Conservation (phyloP, 345 rosid genomes). For the Psidium friedrichsthalianum region DNA sequence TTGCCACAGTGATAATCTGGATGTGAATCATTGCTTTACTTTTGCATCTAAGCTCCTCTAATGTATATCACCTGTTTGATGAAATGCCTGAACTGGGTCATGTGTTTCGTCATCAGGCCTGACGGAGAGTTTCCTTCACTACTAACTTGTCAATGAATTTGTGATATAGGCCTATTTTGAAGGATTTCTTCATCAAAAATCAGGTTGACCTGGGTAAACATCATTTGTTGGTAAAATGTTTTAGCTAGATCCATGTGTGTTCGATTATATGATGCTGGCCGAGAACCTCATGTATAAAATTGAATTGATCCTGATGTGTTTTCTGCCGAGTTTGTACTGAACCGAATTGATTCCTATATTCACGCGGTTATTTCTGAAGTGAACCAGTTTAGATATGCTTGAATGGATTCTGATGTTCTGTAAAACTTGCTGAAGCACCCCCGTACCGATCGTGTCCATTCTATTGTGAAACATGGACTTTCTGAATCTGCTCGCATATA, state of each 20-base stretch:
- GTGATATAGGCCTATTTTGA: too few species aligned
- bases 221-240: too few species aligned
- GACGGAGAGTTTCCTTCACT: too few species aligned
- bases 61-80: neutral
- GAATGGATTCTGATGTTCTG: neutral
- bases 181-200: too few species aligned
- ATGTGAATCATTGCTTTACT: neutral
- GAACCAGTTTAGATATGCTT: neutral
- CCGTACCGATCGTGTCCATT: neutral
- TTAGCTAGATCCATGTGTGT: too few species aligned
- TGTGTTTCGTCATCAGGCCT: too few species aligned
- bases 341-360: neutral
- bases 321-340: neutral
- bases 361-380: neutral
- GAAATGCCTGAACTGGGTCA: neutral
- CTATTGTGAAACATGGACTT: neutral
- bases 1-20: neutral
- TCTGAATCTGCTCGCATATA: too few species aligned
- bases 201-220: too few species aligned
- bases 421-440: neutral
- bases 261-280: too few species aligned
- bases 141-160: too few species aligned
- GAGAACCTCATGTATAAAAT: too few species aligned
- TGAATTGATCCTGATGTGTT: neutral
- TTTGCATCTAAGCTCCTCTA: neutral